phyloP scores from a whole-genome alignment of 1,139 yeast species.

The Suhomyces choctaworum region DNA sequence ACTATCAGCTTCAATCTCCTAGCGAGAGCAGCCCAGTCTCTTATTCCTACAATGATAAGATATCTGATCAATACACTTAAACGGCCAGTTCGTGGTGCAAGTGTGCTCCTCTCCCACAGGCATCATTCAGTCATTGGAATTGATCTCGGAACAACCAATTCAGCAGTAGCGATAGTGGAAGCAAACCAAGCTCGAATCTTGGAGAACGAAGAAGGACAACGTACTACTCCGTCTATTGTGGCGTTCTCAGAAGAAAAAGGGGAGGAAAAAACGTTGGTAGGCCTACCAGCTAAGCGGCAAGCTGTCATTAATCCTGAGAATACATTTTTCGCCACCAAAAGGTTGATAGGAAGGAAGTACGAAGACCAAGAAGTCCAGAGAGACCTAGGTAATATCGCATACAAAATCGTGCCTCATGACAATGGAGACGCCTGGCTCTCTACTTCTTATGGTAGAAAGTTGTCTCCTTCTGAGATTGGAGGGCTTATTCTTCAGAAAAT shows the following conservation, averaged over 20 bases:
- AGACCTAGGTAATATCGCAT: slow-evolving; percentile 58
- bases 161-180: slow-evolving; percentile 72
- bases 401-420: slow-evolving; percentile 49
- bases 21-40: too few species aligned
- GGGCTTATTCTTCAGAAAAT: slow-evolving; percentile 53
- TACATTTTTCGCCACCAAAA: slow-evolving; percentile 73
- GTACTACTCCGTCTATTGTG: slow-evolving; percentile 75
- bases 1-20: too few species aligned
- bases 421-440: slow-evolving; percentile 67
- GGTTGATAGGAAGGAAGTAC: slow-evolving; percentile 69
- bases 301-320: slow-evolving; percentile 63
- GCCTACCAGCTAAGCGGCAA: slow-evolving; percentile 67
- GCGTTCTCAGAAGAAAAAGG: slow-evolving; percentile 45
- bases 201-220: slow-evolving; percentile 66
- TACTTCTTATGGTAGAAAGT: slow-evolving; percentile 35
- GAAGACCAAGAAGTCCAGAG: slow-evolving; percentile 64
- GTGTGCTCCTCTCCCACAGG: neutral
- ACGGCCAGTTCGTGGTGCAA: neutral
- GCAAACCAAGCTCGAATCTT: slow-evolving; percentile 54
- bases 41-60: slow-evolving; percentile 2
- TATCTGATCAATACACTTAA: slow-evolving; percentile 1
- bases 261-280: slow-evolving; percentile 50
- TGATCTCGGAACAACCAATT: slow-evolving; percentile 79
- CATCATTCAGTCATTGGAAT: slow-evolving; percentile 61
- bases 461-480: slow-evolving; percentile 61